Percentiles rank a stretch among this genome's conserved stretches.
Evolutionary conservation across 2,329 filamentous ascomycete genomes (phyloP).

Genomic region (Calonectria hongkongensis): DNA sequence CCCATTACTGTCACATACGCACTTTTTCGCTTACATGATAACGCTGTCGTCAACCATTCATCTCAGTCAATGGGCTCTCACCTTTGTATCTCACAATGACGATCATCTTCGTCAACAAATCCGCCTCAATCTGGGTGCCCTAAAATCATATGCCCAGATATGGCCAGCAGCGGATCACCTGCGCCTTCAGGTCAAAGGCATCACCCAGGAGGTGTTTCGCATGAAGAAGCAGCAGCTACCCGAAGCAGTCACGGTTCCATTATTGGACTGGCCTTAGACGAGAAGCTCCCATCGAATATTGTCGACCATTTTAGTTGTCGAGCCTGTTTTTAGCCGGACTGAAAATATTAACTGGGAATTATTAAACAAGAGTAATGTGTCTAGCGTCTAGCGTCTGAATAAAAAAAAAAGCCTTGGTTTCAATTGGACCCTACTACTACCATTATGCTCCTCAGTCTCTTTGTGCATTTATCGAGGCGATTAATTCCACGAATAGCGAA

Average conservation of each 20-base stretch:
- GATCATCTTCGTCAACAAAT: constrained; percentile 84
- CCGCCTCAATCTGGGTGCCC: constrained; percentile 84
- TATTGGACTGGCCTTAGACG: neutral
- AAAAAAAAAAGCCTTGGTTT: neutral
- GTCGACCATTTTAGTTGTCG: neutral
- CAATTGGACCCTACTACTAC: neutral
- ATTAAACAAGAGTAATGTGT: neutral
- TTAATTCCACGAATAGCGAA: too few species aligned
- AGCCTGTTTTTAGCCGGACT: constrained; percentile 12
- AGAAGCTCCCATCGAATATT: neutral
- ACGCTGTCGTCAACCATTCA: constrained; percentile 87
- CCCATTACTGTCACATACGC: constrained; percentile 82
- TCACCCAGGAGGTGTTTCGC: constrained; percentile 83
- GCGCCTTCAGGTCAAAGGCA: constrained; percentile 82
- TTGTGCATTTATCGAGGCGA: too few species aligned
- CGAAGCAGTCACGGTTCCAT: neutral
- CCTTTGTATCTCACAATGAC: constrained; percentile 76
- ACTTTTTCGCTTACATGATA: constrained; percentile 88
- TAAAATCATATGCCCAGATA: constrained; percentile 79
- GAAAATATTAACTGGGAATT: neutral
- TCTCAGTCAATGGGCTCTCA: constrained; percentile 84
- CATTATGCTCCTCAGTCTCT: too few species aligned
- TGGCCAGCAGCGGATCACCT: constrained; percentile 84
- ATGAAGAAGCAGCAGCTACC: constrained; percentile 71
- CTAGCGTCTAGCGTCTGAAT: too few species aligned